phyloP scores from a whole-genome alignment of 371 early-diverging fungal species.

The Mucor circinelloides region DNA sequence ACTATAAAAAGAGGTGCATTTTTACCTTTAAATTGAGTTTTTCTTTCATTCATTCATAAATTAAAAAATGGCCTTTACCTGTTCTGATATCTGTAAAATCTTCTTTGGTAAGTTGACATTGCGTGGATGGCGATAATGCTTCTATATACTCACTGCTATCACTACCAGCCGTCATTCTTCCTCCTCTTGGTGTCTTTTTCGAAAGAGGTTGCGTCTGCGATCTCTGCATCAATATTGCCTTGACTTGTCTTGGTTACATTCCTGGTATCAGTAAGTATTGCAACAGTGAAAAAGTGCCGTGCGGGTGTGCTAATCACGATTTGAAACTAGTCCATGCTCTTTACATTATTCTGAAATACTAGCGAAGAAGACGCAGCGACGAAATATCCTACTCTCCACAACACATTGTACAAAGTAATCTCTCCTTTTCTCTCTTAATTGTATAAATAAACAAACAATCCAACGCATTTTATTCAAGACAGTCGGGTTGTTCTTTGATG shows the following conservation, averaged over 20 bases:
- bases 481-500: slow-evolving; percentile 58
- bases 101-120: slow-evolving; percentile 33
- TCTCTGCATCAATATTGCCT: slow-evolving; percentile 75
- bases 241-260: slow-evolving; percentile 79
- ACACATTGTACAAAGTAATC: not conserved
- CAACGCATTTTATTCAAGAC: slow-evolving; percentile 29
- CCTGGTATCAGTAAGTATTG: slow-evolving; percentile 67
- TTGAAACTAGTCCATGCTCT: slow-evolving; percentile 32
- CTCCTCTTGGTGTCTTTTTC: slow-evolving; percentile 72
- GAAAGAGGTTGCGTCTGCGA: slow-evolving; percentile 73
- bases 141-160: not conserved
- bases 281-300: not conserved
- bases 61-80: slow-evolving; percentile 41
- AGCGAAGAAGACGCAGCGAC: not conserved
- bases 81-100: slow-evolving; percentile 47
- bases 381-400: not conserved
- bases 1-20: not conserved
- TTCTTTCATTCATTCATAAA: slow-evolving; percentile 1
- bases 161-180: slow-evolving; percentile 32
- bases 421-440: not conserved
- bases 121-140: not conserved
- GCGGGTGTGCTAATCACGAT: not conserved
- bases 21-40: not conserved
- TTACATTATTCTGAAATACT: slow-evolving; percentile 38
- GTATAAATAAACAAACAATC: not conserved